Evolutionary conservation across 148 eudicot genomes (phyloP), one percentile per base, ranked within the genome.

Genomic region (Heliamphora exappendiculata): DNA sequence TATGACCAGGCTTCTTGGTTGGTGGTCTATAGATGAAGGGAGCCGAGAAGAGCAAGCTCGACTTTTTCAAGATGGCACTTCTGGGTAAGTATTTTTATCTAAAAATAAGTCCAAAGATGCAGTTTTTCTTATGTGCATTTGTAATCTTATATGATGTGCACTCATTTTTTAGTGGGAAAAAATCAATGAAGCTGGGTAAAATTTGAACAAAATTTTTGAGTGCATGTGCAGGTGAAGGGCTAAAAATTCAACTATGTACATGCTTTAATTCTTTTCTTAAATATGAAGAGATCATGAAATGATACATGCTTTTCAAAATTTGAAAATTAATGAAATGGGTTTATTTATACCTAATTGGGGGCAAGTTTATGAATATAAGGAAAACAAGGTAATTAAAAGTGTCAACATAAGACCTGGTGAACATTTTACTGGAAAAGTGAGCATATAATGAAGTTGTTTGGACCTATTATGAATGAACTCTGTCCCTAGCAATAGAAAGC

Each of bases 21-120:
- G 98, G 98, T 94, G 97, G 97, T 92, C 98, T 36, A 92, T 94
- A 82, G 98, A 94, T 79, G 98, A 94, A 83, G 91, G 90, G 83
- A 94, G 97, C 82, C 91, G 89, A 78, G 98, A 94, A 87, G 98
- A 94, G 70, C 98, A 89, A 76, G 98, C 98, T 51, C 87, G 87
- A 16, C 85, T 92, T 76, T 83, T 85, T 77, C 92, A 87, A 68
- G 89, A 85, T 73, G 96, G 89, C 24, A 78, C 83, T 51, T 83
- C 93, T 12, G 93, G 98, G 98, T 94, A 73, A 73, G 84, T 82
- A 45, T 17, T 75, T 71, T 53, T 19, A 13, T 5, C 9, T 19
- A 39, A 72, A 34, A 53, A 4, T 22, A 20, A 20, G 47, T 36
- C 62, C 17, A 8, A 11, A 17, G 33, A 36, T 75, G 28, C 55